phyloP scores from a whole-genome alignment of 441 rosid genomes.

The Gossypium lobatum region DNA sequence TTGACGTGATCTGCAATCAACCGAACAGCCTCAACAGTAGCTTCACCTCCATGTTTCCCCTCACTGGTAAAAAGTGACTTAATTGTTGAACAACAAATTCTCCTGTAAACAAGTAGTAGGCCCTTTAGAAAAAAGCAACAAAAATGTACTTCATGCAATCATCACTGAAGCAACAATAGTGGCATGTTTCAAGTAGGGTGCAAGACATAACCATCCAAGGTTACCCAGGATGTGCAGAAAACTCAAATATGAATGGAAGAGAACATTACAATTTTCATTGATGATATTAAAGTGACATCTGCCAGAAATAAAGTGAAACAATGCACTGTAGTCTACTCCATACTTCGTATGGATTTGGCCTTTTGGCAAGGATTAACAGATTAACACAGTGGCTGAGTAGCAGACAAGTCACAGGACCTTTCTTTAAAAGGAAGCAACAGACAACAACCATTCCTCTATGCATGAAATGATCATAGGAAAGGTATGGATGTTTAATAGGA shows the following conservation, averaged over 20 bases:
- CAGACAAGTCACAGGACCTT: background rate
- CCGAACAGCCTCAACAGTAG: conserved; percentile 65
- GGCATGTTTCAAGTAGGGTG: background rate
- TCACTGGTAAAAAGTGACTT: conserved; percentile 73
- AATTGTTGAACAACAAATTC: conserved; percentile 65
- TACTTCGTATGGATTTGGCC: background rate
- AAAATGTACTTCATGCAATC: background rate
- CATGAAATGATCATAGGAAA: background rate
- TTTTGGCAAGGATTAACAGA: background rate
- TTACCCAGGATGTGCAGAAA: background rate
- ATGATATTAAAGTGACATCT: background rate
- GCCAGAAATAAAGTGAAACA: background rate
- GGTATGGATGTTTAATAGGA: background rate
- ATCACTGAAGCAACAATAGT: background rate
- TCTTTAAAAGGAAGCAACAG: background rate
- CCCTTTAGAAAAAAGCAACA: conserved; percentile 3
- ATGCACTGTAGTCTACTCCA: background rate
- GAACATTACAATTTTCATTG: background rate
- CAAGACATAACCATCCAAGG: background rate
- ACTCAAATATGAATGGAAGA: background rate
- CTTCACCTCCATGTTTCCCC: conserved; percentile 84
- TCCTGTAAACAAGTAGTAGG: conserved; percentile 42
- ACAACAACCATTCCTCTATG: background rate
- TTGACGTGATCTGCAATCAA: conserved; percentile 80
- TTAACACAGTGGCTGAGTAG: background rate